A percentile compares a stretch with the other conserved stretches of the same genome.
phyloP scores from a whole-genome alignment of 2,329 filamentous ascomycete species.

The Diaporthe nobilis region DNA sequence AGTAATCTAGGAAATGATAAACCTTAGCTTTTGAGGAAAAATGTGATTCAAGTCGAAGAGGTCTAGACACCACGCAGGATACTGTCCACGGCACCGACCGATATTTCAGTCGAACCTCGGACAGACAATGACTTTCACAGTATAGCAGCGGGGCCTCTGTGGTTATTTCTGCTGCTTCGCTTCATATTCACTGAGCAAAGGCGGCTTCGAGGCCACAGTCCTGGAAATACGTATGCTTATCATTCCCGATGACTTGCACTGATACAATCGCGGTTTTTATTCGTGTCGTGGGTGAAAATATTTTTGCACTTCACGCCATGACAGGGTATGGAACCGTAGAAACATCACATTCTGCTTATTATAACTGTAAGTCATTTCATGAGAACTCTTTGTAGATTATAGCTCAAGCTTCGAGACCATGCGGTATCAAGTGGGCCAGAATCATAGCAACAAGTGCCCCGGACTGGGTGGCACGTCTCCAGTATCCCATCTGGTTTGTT shows the following conservation, averaged over 20 bases:
- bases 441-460: conserved; percentile 6
- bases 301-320: neutral
- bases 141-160: too few species aligned
- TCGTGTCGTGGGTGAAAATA: neutral
- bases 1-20: too few species aligned
- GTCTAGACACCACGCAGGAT: too few species aligned
- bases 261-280: neutral
- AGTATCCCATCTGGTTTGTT: neutral
- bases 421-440: neutral
- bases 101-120: too few species aligned
- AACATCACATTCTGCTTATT: neutral
- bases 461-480: conserved; percentile 7
- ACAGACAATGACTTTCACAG: too few species aligned
- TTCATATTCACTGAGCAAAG: too few species aligned
- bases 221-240: neutral
- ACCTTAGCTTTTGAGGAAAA: too few species aligned
- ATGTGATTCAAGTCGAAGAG: too few species aligned
- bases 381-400: neutral
- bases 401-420: neutral
- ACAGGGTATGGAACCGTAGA: neutral
- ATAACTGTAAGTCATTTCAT: neutral
- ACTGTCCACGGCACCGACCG: too few species aligned
- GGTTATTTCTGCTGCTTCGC: too few species aligned
- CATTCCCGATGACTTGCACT: neutral
- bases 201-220: too few species aligned